Base-by-base conservation (phyloP, 2,329 filamentous ascomycete genomes). In the Botrytis paeoniae region DNA sequence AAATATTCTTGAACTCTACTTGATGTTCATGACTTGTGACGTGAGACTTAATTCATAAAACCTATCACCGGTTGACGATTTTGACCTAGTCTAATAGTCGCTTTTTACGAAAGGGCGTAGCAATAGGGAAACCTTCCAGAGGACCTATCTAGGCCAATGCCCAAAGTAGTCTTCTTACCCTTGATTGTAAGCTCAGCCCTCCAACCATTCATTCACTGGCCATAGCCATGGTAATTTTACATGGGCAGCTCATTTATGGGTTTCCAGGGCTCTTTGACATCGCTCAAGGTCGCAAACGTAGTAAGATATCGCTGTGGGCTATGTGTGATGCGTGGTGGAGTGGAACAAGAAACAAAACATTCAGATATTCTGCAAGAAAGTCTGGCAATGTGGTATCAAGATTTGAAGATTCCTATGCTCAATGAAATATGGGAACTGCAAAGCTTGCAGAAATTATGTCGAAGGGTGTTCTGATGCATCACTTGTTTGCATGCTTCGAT, bases 341-440 rank as follows among this genome's bases (percentile, higher is more conserved):
- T 20, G n/a, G 10, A 43, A 39, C 32, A 39, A 16, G 41, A 32
- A 6, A 41, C 6, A 16, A 12, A 68, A 69, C 18, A 69, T 57
- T 69, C 48, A 69, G 25, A 43, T 32, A 39, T 25, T 22, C 29
- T 43, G 48, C 35, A 69, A 2, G 37, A 57, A 18, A 69, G 37
- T 29, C 48, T 41, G 65, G 37, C 48, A 69, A 57, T 41, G 37
- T 69, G 48, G 39, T 69, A 69, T 69, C 65, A 43, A 69, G 37
- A 57, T 59, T 69, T 69, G 48, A 43, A 57, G 12, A 69, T 69
- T 69, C 48, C 65, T 69, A 57, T 69, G 48, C 37, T 69, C 65
- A 41, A 57, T 22, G 25, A 69, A 69, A 41, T 41, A 51, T 32
- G 54, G n/a, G 9, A 69, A 57, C 65, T 69, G 65, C 65, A n/a